These are phyloP conservation scores for Acer negundo DNA, from an alignment of 345 rosid genomes.

Conservation along the genomic window DNA sequence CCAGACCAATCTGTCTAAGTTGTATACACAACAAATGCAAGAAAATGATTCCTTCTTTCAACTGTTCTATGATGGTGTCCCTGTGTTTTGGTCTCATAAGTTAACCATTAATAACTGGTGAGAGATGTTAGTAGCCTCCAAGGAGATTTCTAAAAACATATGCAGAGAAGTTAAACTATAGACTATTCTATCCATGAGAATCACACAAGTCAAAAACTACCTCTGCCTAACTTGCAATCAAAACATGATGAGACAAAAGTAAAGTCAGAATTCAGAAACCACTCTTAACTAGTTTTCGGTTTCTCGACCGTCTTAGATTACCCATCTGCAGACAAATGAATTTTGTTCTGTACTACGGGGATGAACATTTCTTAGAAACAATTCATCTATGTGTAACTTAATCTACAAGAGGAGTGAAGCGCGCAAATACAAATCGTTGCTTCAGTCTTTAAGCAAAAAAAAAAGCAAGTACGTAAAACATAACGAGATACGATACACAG, in stretches of 20 bases:
- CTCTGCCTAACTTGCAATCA: not conserved
- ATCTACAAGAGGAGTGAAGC: not conserved
- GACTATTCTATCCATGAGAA: not conserved
- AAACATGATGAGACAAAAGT: not conserved
- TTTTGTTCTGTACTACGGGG: not conserved
- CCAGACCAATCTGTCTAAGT: constrained; percentile 1
- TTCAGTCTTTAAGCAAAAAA: not conserved
- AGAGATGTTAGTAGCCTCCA: not conserved
- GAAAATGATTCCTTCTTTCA: not conserved
- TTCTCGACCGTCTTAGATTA: not conserved
- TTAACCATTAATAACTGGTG: not conserved
- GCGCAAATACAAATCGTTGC: not conserved
- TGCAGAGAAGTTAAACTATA: not conserved
- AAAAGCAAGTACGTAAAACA: not conserved
- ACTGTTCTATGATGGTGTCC: not conserved
- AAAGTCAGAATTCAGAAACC: not conserved
- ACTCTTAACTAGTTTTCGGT: not conserved
- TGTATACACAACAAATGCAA: not conserved
- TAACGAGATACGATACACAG: not conserved
- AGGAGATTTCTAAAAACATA: not conserved
- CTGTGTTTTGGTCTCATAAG: not conserved
- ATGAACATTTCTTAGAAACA: not conserved
- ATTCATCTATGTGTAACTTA: not conserved
- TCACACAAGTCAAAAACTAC: not conserved
- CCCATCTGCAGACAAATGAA: not conserved